Evolutionary conservation across 768 basidiomycete species (phyloP), one percentile per base, ranked within the genome.

Genomic region (Hericium coralloides): DNA sequence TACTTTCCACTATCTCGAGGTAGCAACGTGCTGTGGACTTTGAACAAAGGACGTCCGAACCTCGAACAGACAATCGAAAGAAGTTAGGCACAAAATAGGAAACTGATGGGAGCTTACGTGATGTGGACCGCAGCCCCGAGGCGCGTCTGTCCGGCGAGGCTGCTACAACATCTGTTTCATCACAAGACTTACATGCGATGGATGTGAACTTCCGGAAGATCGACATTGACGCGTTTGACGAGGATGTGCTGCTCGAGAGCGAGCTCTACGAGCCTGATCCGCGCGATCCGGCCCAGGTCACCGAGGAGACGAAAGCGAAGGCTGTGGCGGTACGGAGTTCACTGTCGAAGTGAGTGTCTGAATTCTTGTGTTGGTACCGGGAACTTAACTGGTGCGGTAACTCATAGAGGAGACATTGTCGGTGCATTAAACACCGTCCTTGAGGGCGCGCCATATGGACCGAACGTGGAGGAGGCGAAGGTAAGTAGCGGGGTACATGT

Each of bases 171-270:
- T 9, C 31, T 31, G 31, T 9, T 1, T 1, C 8, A 4, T 9
- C 31, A 31, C 31, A 31, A 31, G 7, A 31, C 31, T 31, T 31
- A 9, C 18, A 45, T 18, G 43, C 55, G 12, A 72, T 77, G 75
- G 77, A 79, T 50, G 68, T 68, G 59, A 82, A 84, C 53, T 97
- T 93, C 72, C 79, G 95, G 64, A 95, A 94, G 73, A 92, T 97
- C 73, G 87, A 98, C 74, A 87, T 98, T 66, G 95, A 98, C 74
- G 79, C 75, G 41, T 92, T 84, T 73, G 95, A 98, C 68, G 95
- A 98, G 70, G 95, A 98, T 65, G 80, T 84, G 22, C 72, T 98
- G 7, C 80, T 85, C 48, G 89, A 94, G 58, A 81, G 81, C 15
- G 93, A 95, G 62, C 81, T 98, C 26, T 95, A 87, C 68, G 87